These are phyloP conservation scores for Sutorius australiensis DNA, from an alignment of 768 basidiomycete species.

Conservation along the genomic window DNA sequence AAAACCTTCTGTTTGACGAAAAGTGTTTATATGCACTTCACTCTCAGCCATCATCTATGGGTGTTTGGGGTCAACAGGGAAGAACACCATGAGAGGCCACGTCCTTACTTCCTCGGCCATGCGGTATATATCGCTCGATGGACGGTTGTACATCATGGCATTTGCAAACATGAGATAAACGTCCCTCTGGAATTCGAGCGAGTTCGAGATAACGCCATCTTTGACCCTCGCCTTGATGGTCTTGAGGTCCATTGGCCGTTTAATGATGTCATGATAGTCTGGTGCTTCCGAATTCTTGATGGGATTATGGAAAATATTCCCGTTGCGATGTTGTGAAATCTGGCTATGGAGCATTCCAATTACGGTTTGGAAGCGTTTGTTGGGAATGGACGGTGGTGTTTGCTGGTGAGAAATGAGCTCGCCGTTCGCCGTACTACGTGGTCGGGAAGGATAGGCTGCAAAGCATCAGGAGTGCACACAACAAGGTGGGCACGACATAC, in stretches of 20 bases:
- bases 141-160: conserved; percentile 94
- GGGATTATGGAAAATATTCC: conserved; percentile 87
- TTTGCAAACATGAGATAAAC: conserved; percentile 94
- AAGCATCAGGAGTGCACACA: conserved; percentile 1
- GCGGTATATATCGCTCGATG: conserved; percentile 76
- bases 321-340: conserved; percentile 82
- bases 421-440: conserved; percentile 12
- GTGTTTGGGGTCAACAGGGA: neutral
- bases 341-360: conserved; percentile 78
- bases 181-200: conserved; percentile 86
- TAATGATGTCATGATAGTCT: conserved; percentile 89
- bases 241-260: conserved; percentile 93
- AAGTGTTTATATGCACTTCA: conserved; percentile 60
- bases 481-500: conserved; percentile 22
- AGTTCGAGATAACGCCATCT: conserved; percentile 76
- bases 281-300: conserved; percentile 87
- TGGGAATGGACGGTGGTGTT: conserved; percentile 32
- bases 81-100: neutral
- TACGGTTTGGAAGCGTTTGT: conserved; percentile 76
- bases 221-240: conserved; percentile 85
- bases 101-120: conserved; percentile 87
- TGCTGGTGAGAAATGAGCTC: conserved; percentile 16
- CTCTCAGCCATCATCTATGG: conserved; percentile 73
- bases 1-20: conserved; percentile 74
- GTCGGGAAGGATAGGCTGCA: conserved; percentile 16